Evolutionary conservation across 208 protist species (phyloP), one percentile per base, ranked within the genome.

Genomic region (Angomonas deanei): DNA sequence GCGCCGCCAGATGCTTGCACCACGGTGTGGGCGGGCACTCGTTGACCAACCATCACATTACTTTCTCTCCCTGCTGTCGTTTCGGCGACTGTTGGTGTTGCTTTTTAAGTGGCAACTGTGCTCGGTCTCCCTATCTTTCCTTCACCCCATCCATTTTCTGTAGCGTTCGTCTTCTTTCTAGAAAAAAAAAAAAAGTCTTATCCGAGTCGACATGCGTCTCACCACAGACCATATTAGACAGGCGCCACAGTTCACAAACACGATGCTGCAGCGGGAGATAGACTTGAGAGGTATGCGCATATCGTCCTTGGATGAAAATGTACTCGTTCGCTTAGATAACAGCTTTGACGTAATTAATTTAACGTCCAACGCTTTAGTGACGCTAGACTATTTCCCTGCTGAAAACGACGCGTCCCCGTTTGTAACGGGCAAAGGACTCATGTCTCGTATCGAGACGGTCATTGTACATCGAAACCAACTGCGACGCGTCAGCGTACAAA

Each of bases 321-420:
- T 80, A 1, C 74, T 95, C 19, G 49, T 84, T 21, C 64, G 84
- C 8, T 64, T 95, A 3, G 72, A 88, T 23, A 74, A 95, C 63
- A 76, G 60, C 39, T 95, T 95, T 72, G 89, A 95, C 66, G 84
- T 90, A 4, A 28, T 95, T n/a, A 93, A 95, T 54, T 67, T 95
- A 13, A 83, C 83, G 13, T 77, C 80, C 24, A 95, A 95, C 48
- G 79, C 82, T 3, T 61, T 95, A 55, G 80, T 84, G 17, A 65
- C 73, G 24, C 52, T 95, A 13, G 84, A 92, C 62, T 91, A 91
- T 65, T 93, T 95, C 52, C 89, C 86, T 3, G 57, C 48, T 6
- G 59, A 34, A 30, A 62, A 23, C 8, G 50, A 42, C 36, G 15
- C 36, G 11, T n/a, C 8, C 11, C 15, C 36, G 5, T 27, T 39